Evolutionary conservation across 2,329 filamentous ascomycete species (phyloP).

Genomic region (Beauveria bassiana): DNA sequence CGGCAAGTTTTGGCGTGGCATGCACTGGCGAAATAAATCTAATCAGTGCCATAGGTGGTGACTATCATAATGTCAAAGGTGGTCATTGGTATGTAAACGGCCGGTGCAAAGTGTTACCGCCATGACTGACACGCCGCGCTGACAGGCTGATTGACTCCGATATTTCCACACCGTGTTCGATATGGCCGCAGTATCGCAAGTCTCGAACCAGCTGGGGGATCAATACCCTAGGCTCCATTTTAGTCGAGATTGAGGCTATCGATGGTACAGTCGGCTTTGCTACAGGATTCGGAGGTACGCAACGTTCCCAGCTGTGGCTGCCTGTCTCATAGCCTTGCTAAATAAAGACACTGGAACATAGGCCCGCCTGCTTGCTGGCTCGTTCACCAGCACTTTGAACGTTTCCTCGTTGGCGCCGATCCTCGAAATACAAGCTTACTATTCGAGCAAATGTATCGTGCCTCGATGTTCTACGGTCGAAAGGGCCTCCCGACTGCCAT

Average conservation of each 20-base stretch:
- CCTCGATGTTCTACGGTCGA: conserved; percentile 92
- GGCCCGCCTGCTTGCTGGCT: conserved; percentile 90
- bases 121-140: background rate
- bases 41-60: conserved; percentile 48
- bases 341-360: conserved; percentile 18
- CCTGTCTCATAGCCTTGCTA: background rate
- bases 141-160: conserved; percentile 82
- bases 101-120: background rate
- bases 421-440: conserved; percentile 85
- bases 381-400: conserved; percentile 85
- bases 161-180: conserved; percentile 87
- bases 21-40: background rate
- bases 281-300: conserved; percentile 75
- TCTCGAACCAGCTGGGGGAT: conserved; percentile 92
- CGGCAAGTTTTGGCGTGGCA: conserved; percentile 12
- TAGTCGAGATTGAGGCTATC: conserved; percentile 78
- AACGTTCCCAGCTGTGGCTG: background rate
- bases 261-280: conserved; percentile 93
- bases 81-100: conserved; percentile 52
- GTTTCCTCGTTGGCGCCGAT: conserved; percentile 83
- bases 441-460: conserved; percentile 95
- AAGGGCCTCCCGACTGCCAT: conserved; percentile 86
- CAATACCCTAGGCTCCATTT: conserved; percentile 88
- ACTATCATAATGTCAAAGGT: conserved; percentile 86
- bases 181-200: conserved; percentile 79